Conservation (phyloP, 1,284 basidiomycete genomes). For the Earliella scabrosa region DNA sequence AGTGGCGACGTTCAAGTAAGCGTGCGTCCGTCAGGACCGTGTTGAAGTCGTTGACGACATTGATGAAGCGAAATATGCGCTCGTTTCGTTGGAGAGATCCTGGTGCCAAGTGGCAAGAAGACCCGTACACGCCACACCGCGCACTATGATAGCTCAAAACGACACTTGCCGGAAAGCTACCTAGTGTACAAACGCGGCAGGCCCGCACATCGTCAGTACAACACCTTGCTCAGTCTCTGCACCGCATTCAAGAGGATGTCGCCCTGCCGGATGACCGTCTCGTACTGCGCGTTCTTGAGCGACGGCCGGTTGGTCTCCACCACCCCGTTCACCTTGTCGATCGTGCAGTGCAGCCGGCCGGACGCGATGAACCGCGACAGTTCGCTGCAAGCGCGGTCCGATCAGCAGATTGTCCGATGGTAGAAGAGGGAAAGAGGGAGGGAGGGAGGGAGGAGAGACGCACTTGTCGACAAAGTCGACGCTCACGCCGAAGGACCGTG, state of each 20-base stretch:
- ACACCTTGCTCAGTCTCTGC: conserved; percentile 75
- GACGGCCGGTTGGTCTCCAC: conserved; percentile 94
- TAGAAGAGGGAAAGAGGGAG: no score
- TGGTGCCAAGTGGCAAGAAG: no score
- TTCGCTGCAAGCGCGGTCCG: conserved; percentile 58
- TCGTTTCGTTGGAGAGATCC: no score
- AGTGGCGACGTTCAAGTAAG: no score
- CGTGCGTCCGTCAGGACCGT: no score
- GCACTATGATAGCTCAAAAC: background rate
- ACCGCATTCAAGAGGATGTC: conserved; percentile 87
- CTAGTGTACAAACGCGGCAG: conserved; percentile 17
- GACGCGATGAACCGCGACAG: conserved; percentile 92
- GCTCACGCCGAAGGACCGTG: conserved; percentile 89
- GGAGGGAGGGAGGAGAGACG: conserved; percentile 32
- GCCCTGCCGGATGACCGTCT: conserved; percentile 86
- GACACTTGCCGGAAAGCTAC: conserved; percentile 8
- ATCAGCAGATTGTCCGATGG: background rate
- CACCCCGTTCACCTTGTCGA: conserved; percentile 93
- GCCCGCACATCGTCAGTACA: conserved; percentile 49
- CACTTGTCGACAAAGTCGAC: conserved; percentile 88
- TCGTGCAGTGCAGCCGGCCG: conserved; percentile 88
- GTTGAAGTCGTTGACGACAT: no score
- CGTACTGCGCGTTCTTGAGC: conserved; percentile 89
- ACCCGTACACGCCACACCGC: background rate
- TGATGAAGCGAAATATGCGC: no score